Evolutionary conservation across 148 eudicot genomes (phyloP), one percentile per base, ranked within the genome.

Genomic region (Nyssa sinensis): DNA sequence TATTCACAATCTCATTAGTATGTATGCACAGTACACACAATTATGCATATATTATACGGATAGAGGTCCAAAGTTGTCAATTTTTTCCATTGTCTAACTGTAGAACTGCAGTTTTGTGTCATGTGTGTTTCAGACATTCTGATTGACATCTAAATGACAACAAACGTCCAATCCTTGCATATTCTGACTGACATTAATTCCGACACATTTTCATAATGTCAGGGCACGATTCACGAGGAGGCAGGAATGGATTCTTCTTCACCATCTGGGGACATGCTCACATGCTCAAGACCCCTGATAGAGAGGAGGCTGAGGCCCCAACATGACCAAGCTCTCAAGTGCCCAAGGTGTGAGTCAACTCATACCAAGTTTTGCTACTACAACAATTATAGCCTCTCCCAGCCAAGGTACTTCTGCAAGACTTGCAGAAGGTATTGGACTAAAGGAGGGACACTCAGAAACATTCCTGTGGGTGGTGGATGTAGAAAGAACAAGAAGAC

Each of bases 311-410:
- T 89, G 14, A 84, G 95, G 84, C 97, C 97, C 10, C 97, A 75
- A 0, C 95, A 93, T 61, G 97, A 93, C 79, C 91, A 84, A 75
- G 70, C 91, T 61, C 83, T 83, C 3, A 90, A 93, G 70, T 90
- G 95, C 70, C 97, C 97, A 3, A 70, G 97, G 32, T 93, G 97
- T 69, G 97, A 90, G 49, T 92, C 97, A 0, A 84, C 88, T 0
- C 85, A 92, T 88, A 92, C 97, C 79, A 92, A 92, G 55, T 92
- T 92, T 77, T 92, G 97, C 75, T 92, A 92, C 87, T 92, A 92
- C 88, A 92, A 92, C 90, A 92, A 92, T 84, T 92, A 92, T 76
- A 88, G 93, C 73, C 91, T 92, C 61, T 79, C 97, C 29, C 97
- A 92, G 59, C 97, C 97, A 3, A 70, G 97, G 62, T 90, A 90